Evolutionary conservation across 1,284 basidiomycete genomes (phyloP).

Genomic region (Ustilago xerochloae): DNA sequence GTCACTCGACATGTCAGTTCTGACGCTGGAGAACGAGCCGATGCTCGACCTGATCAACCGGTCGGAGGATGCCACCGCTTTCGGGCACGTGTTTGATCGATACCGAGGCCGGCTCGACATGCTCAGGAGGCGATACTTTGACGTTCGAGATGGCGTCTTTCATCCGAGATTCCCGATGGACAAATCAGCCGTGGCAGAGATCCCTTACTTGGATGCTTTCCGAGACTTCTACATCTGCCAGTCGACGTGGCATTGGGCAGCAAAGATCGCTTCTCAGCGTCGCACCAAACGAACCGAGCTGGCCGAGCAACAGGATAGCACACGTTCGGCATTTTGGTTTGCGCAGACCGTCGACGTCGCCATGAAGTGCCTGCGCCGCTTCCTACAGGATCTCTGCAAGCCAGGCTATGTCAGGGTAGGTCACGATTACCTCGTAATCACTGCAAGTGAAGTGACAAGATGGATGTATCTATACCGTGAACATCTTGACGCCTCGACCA

Average conservation of each 20-base stretch:
- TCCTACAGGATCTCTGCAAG: constrained; percentile 34
- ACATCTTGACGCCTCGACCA: constrained; percentile 29
- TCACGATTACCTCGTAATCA: constrained; percentile 48
- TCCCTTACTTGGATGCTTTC: constrained; percentile 39
- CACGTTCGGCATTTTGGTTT: constrained; percentile 44
- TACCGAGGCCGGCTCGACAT: constrained; percentile 27
- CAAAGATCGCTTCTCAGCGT: constrained; percentile 18
- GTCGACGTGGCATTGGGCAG: constrained; percentile 48
- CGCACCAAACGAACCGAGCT: neutral
- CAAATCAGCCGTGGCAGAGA: constrained; percentile 40
- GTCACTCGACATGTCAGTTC: constrained; percentile 37
- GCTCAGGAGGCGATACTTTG: constrained; percentile 37
- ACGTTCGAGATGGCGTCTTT: constrained; percentile 26
- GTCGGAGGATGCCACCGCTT: constrained; percentile 30
- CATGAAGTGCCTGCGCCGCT: constrained; percentile 32
- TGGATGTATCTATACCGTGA: constrained; percentile 47
- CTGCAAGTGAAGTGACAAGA: constrained; percentile 40
- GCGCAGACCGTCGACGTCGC: constrained; percentile 34
- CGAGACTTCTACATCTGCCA: constrained; percentile 46
- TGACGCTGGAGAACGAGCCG: constrained; percentile 31
- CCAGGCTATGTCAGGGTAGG: constrained; percentile 44
- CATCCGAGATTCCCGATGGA: constrained; percentile 41
- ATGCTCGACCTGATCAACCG: constrained; percentile 31
- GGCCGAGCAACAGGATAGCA: constrained; percentile 19
- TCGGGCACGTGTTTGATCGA: constrained; percentile 37